Percentiles rank a stretch among this genome's conserved stretches.
Conservation (phyloP, 2,329 filamentous ascomycete genomes). For the Cercospora nicotianae region DNA sequence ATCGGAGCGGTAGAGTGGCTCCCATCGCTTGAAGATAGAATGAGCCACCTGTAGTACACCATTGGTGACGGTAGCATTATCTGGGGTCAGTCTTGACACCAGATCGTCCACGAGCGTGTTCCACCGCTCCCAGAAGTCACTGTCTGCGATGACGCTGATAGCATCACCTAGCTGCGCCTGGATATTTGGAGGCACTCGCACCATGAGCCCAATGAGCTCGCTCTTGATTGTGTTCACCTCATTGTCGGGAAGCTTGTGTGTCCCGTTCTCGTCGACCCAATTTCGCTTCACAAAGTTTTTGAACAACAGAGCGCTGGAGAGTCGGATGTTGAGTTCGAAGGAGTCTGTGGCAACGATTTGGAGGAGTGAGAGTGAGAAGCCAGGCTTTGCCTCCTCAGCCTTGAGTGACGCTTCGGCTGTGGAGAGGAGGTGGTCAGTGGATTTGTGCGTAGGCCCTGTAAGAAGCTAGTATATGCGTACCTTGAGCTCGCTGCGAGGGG, state of each 20-base stretch:
- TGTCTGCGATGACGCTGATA: constrained; percentile 95
- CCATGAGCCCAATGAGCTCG: constrained; percentile 96
- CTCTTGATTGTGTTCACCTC: constrained; percentile 91
- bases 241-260: constrained; percentile 78
- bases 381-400: constrained; percentile 75
- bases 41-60: constrained; percentile 96
- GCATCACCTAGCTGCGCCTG: constrained; percentile 95
- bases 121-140: constrained; percentile 95
- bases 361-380: constrained; percentile 82
- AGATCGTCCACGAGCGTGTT: constrained; percentile 94
- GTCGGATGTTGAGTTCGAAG: constrained; percentile 73
- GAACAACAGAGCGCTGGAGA: constrained; percentile 89
- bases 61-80: constrained; percentile 82
- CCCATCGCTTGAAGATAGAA: constrained; percentile 95
- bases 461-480: background rate
- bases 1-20: constrained; percentile 89
- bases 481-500: constrained; percentile 46
- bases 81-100: constrained; percentile 78
- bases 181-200: constrained; percentile 79
- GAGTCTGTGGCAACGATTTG: constrained; percentile 80
- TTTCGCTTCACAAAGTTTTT: constrained; percentile 97
- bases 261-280: constrained; percentile 93
- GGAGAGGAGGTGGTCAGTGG: constrained; percentile 10
- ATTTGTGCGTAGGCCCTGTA: background rate
- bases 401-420: constrained; percentile 80